Base-by-base conservation (phyloP, 2,329 filamentous ascomycete species). In the Aspergillus sp. region DNA sequence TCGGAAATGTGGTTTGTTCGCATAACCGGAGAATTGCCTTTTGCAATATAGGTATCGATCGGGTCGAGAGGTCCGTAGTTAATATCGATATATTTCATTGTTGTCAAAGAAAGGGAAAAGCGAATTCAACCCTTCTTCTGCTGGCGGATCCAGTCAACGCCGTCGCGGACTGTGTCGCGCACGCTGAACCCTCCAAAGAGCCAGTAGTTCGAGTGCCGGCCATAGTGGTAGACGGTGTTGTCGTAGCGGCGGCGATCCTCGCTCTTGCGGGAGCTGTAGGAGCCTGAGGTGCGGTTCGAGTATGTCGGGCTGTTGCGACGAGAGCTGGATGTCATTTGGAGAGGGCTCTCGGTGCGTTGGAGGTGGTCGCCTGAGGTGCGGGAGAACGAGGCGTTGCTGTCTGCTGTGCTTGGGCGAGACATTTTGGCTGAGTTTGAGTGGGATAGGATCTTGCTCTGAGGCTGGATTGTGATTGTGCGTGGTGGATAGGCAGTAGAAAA, bases 121-220 rank as follows among this genome's bases (percentile, higher is more conserved):
- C 3, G n/a, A 3, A 30, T 54, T 66, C 64, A 60, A 25, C 59
- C 49, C 60, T 65, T 66, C 38, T 63, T 57, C 43, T 63, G 60
- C 22, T 62, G 60, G 23, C 63, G 63, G 28, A 79, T 46, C 61
- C 73, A 75, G 38, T 76, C 74, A 22, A 79, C 71, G 45, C 76
- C 76, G 45, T 79, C 79, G 4, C 75, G 76, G 25, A 81, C 77
- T 7, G 80, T 79, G 38, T 81, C 79, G 4, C 76, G 76, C 4
- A 84, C 69, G 65, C 79, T 82, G 67, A 83, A 80, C 1, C 80
- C 79, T 22, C 77, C 77, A 61, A 84, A 84, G 5, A 84, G 73
- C 82, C 82, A 84, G 57, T 83, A 79, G 58, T 84, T 83, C 19
- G 77, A 78, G 68, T 84, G 82, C 8, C 82, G 77, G 15, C 82